Percentiles rank a stretch among this genome's conserved stretches.
phyloP scores from a whole-genome alignment of 2,329 filamentous ascomycete species.

The Rhytidhysteron rufulum region DNA sequence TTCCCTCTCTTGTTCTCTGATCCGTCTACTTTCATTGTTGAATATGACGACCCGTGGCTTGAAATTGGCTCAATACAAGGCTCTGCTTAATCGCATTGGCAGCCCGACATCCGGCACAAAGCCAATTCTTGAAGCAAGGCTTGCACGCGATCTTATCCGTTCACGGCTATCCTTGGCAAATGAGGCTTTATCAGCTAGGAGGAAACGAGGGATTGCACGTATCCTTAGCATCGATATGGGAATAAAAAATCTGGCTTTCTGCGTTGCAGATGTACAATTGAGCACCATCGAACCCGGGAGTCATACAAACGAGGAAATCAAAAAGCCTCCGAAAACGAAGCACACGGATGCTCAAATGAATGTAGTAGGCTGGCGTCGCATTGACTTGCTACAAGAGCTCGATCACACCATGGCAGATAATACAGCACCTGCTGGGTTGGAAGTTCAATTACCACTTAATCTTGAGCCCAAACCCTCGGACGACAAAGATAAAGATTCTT shows the following conservation, averaged over 20 bases:
- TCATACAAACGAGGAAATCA: not conserved
- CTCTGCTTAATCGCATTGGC: constrained; percentile 59
- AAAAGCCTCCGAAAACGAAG: not conserved
- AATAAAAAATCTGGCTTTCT: constrained; percentile 75
- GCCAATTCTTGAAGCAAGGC: constrained; percentile 47
- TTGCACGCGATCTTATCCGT: constrained; percentile 40
- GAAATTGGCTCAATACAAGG: constrained; percentile 54
- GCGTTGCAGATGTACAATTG: constrained; percentile 49
- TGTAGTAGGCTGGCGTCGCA: constrained; percentile 25
- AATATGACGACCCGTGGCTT: constrained; percentile 24
- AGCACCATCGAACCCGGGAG: no score
- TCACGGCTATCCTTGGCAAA: not conserved
- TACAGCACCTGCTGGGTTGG: not conserved
- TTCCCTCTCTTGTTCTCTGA: no score
- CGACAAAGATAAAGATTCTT: constrained; percentile 39
- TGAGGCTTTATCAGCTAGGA: constrained; percentile 2
- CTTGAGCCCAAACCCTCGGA: not conserved
- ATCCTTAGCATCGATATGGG: constrained; percentile 82
- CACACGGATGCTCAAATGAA: constrained; percentile 15
- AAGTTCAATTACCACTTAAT: not conserved
- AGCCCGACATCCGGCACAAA: constrained; percentile 60
- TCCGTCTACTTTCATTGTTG: not conserved
- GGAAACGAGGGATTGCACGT: constrained; percentile 37
- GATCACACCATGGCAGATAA: constrained; percentile 1
- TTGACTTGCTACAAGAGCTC: constrained; percentile 11